Percentiles rank a stretch among this genome's conserved stretches.
Conservation (phyloP, 352 stramenopile species). For the Globisporangium heterothallicum region DNA sequence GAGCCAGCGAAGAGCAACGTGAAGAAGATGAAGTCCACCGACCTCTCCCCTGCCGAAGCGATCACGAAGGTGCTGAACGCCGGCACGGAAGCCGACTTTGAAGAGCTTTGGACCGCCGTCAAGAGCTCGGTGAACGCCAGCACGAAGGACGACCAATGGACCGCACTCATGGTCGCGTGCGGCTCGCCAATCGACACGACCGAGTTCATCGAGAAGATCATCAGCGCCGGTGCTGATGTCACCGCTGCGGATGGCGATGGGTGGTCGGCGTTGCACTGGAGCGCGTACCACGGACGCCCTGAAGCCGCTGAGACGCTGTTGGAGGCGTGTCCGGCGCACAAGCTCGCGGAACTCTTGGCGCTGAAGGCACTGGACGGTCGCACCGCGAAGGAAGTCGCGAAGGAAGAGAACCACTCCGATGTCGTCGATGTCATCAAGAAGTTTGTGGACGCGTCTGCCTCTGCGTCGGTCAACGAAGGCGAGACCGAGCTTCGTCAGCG, state of each 20-base stretch:
- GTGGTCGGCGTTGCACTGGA: constrained; percentile 83
- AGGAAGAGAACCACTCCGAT: constrained; percentile 65
- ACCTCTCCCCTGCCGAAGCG: constrained; percentile 39
- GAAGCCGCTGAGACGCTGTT: constrained; percentile 66
- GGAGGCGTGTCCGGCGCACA: constrained; percentile 20
- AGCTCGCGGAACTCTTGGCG: constrained; percentile 35
- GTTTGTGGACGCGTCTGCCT: constrained; percentile 18
- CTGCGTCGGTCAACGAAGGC: background rate
- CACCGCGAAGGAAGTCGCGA: constrained; percentile 57
- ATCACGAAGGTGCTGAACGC: constrained; percentile 57
- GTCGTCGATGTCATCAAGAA: constrained; percentile 56
- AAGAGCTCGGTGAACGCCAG: constrained; percentile 62
- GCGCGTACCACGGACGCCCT: constrained; percentile 71
- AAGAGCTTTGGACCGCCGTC: constrained; percentile 48
- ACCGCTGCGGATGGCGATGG: constrained; percentile 63
- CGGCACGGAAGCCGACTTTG: constrained; percentile 70
- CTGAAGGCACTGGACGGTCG: constrained; percentile 57
- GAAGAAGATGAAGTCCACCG: constrained; percentile 20
- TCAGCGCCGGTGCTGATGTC: constrained; percentile 51
- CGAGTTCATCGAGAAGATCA: constrained; percentile 64
- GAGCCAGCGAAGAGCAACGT: constrained; percentile 10
- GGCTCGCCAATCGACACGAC: constrained; percentile 76
- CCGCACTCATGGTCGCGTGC: constrained; percentile 79
- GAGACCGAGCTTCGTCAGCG: constrained; percentile 50
- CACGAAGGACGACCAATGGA: constrained; percentile 73